Evolutionary conservation across 192 early-diverging fungal genomes (phyloP).

Genomic region (Podila minutissima): DNA sequence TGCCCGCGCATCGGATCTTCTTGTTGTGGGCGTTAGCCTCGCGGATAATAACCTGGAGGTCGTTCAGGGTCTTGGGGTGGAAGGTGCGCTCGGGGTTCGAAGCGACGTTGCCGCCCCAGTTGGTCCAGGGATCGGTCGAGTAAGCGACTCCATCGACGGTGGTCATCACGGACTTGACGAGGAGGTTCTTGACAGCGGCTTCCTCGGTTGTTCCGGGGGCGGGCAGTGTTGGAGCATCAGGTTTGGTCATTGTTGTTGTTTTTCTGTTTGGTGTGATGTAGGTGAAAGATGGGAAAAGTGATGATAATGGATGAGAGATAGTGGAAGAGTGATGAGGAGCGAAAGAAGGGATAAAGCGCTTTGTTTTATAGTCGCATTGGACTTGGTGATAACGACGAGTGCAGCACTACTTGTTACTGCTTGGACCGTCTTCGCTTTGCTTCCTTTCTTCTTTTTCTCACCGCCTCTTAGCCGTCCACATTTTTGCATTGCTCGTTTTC

Average conservation of each 20-base stretch:
- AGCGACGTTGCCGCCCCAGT: slow-evolving; percentile 30
- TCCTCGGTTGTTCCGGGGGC: not conserved
- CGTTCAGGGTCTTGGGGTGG: slow-evolving; percentile 34
- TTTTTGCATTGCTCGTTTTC: no score
- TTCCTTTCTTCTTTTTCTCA: no score
- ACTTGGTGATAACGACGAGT: no score
- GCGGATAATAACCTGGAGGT: slow-evolving; percentile 41
- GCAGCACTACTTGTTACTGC: no score
- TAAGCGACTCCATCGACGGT: slow-evolving; percentile 23
- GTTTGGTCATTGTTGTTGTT: slow-evolving; percentile 1
- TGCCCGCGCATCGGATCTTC: slow-evolving; percentile 45
- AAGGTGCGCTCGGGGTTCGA: slow-evolving; percentile 36
- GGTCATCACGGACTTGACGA: slow-evolving; percentile 7
- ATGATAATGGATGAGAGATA: no score
- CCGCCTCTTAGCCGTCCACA: no score
- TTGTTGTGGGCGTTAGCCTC: slow-evolving; percentile 26
- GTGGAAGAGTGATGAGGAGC: no score
- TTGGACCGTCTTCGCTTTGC: no score
- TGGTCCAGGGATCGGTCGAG: slow-evolving; percentile 20
- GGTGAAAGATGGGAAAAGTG: not conserved
- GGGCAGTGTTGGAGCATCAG: not conserved
- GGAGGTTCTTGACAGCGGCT: not conserved
- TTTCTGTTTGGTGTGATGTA: not conserved
- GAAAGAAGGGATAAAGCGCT: no score
- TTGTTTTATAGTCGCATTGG: no score